Percentiles rank a stretch among this genome's conserved stretches.
Conservation (phyloP, 192 early-diverging fungal species). For the Coemansia sp. region DNA sequence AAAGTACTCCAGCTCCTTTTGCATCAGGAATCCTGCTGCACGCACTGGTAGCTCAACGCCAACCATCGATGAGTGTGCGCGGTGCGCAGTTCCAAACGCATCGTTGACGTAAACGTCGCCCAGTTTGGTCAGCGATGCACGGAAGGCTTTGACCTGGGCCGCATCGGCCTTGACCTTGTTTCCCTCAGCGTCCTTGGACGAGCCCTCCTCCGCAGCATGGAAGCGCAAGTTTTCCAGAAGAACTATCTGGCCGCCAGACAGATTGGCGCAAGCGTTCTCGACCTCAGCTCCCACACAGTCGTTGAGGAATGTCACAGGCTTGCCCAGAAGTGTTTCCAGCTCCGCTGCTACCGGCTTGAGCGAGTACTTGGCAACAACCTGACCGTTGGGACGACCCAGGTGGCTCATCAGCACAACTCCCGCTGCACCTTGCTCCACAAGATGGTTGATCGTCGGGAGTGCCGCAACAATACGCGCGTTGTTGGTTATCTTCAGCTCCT, state of each 20-base stretch:
- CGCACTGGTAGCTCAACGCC: conserved; percentile 86
- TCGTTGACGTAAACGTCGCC: conserved; percentile 98
- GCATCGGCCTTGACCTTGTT: conserved; percentile 89
- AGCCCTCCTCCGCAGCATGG: conserved; percentile 98
- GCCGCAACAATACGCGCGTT: conserved; percentile 95
- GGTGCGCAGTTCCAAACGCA: conserved; percentile 98
- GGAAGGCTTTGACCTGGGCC: conserved; percentile 81
- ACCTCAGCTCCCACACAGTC: conserved; percentile 93
- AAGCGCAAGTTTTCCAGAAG: conserved; percentile 97
- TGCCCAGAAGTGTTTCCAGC: conserved; percentile 71
- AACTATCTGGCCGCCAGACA: conserved; percentile 77
- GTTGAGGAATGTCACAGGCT: conserved; percentile 85
- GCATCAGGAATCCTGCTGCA: conserved; percentile 97
- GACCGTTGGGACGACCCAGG: conserved; percentile 95
- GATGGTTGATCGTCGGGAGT: conserved; percentile 91
- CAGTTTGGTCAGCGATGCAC: conserved; percentile 86
- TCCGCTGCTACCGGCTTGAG: conserved; percentile 89
- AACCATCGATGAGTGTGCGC: conserved; percentile 97
- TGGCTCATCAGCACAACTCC: conserved; percentile 95
- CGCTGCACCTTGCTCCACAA: conserved; percentile 80
- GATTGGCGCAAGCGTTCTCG: conserved; percentile 71
- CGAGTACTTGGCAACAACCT: conserved; percentile 84
- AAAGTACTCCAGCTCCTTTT: conserved; percentile 99
- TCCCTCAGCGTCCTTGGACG: conserved; percentile 83
- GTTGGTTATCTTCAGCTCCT: conserved; percentile 90